Percentiles rank a stretch among this genome's conserved stretches.
These are phyloP conservation scores for Aspergillus sp. DNA, from an alignment of 2,329 filamentous ascomycete species.

Conservation along the genomic window DNA sequence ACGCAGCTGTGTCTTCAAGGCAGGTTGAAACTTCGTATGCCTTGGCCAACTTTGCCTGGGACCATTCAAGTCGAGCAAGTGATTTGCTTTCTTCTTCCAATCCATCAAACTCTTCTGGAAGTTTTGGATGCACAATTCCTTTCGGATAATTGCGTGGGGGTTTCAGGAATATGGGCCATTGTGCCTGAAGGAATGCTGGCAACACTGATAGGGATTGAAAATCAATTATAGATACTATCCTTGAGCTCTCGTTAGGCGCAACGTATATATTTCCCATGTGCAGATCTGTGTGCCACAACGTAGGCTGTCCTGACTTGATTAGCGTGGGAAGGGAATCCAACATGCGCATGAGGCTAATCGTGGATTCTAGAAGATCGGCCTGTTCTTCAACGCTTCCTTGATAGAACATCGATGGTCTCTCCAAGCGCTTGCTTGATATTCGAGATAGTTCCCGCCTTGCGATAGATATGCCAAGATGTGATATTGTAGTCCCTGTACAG, in stretches of 20 bases:
- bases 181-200: conserved; percentile 21
- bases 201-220: conserved; percentile 18
- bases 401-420: neutral
- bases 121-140: conserved; percentile 12
- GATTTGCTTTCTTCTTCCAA: conserved; percentile 16
- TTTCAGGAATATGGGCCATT: conserved; percentile 18
- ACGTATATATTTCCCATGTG: conserved; percentile 30
- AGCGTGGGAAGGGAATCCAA: conserved; percentile 10
- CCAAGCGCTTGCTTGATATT: conserved; percentile 3
- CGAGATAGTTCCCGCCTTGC: conserved; percentile 10
- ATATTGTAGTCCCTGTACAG: conserved; percentile 10
- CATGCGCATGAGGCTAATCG: conserved; percentile 7
- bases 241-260: conserved; percentile 10
- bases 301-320: conserved; percentile 9
- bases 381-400: conserved; percentile 1
- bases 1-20: conserved; percentile 15
- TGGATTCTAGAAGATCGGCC: conserved; percentile 7
- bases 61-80: conserved; percentile 10
- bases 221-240: conserved; percentile 19
- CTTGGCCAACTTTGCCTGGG: conserved; percentile 18
- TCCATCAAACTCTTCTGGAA: conserved; percentile 24
- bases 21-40: conserved; percentile 21
- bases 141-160: conserved; percentile 14
- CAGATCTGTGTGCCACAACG: conserved; percentile 13
- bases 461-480: conserved; percentile 9